Base-by-base conservation (phyloP, 192 early-diverging fungal species). In the Cladochytrium replicatum region DNA sequence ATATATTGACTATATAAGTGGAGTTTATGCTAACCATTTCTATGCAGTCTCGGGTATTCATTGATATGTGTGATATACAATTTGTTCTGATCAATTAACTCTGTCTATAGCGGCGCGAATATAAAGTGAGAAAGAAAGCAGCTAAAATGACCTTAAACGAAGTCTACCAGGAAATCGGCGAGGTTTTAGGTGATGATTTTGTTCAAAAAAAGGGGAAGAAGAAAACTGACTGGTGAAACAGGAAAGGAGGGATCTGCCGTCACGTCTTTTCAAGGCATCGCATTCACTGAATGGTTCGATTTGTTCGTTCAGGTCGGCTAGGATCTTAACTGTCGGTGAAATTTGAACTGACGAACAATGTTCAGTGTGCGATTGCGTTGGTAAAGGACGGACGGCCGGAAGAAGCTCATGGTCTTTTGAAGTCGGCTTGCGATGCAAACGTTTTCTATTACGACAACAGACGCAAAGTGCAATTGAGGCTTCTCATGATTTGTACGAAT, bases 401-500 rank as follows among this genome's bases (percentile, higher is more conserved):
- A 48, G 79, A 83, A 25, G 79, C 79, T 2, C 76, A 69, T 40
- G 53, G 57, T 11, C 52, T 72, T 3, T 57, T 88, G n/a, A 74
- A 72, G 42, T 48, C 55, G 24, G 67, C 70, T 2, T 58, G 57
- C 29, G 71, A 78, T 23, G 72, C 84, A 0, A 75, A 72, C 48
- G 69, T 87, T 0, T 84, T 77, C 49, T 81, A 66, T 34, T 69
- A 80, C 24, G 58, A 86, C 42, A 46, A 56, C 27, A 19, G 41
- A 21, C 48, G 47, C 46, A 50, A 54, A 17, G 43, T 59, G 7
- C 32, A 48, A n/a, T 41, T 79, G 15, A 63, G 69, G 39, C 9
- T 85, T 24, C 66, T 74, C 32, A 67, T 78, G 54, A 58, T 87
- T 24, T 72, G 85, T 86, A 69, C 67, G 55, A 41, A 1, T n/a